Base-by-base conservation (phyloP, 1,139 yeast species). In the Blastobotrys capitulatus region DNA sequence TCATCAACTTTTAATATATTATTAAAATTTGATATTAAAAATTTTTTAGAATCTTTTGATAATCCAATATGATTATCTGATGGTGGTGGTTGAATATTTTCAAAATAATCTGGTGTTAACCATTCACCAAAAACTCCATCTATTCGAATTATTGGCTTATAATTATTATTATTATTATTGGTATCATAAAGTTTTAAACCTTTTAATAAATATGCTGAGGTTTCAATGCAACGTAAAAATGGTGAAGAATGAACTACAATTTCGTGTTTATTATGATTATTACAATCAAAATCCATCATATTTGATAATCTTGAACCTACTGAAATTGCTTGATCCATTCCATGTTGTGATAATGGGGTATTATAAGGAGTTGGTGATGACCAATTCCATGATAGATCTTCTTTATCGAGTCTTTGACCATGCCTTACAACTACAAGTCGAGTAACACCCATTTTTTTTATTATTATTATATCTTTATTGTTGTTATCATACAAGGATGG, bases 121-220 rank as follows among this genome's bases (percentile, higher is more conserved):
- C 73, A 70, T 50, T 70, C 74, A 18, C 74, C 73, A 39, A 70
- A 59, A 22, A 62, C 66, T 3, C 68, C 57, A 52, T 67, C 71
- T 37, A 69, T 35, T 20, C 69, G 58, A 20, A 69, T 44, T 34
- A 49, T 22, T 22, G 25, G 25, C n/a, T n/a, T n/a, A n/a, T n/a
- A n/a, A n/a, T n/a, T n/a, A n/a, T n/a, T n/a, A n/a, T n/a, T n/a
- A n/a, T n/a, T n/a, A n/a, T n/a, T n/a, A n/a, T n/a, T 51, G 29
- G 44, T 41, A 32, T 46, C 34, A 43, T 32, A 34, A 58, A 43
- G 38, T 51, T 53, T 42, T 50, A 46, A 13, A 6, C 38, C 43
- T 16, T 38, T 10, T 10, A 67, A 68, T 19, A 69, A 55, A 27
- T 57, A 52, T 10, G 55, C 54, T 2, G 73, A 67, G 0, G 74